Percentiles rank a stretch among this genome's conserved stretches.
phyloP scores from a whole-genome alignment of 805 yeast species.

The Kazachstania psychrophila region DNA sequence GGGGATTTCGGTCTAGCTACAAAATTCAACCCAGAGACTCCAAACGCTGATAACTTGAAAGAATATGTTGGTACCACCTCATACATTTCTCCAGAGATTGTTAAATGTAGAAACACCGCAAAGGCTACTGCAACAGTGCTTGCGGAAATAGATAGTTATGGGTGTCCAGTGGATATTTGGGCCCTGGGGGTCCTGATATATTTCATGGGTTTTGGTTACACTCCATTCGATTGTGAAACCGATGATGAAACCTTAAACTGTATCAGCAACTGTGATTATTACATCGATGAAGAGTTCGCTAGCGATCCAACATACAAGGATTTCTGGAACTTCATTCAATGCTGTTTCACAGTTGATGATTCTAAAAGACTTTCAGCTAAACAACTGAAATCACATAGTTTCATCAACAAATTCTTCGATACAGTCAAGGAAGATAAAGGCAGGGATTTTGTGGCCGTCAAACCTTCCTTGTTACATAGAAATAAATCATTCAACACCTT shows the following conservation, averaged over 20 bases:
- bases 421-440: background rate
- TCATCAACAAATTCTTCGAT: conserved; percentile 20
- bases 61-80: conserved; percentile 61
- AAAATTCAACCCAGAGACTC: conserved; percentile 32
- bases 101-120: conserved; percentile 30
- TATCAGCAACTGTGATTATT: conserved; percentile 47
- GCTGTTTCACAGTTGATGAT: conserved; percentile 44
- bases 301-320: conserved; percentile 37
- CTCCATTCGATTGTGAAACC: conserved; percentile 70
- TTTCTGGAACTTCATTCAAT: conserved; percentile 50
- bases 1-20: conserved; percentile 54
- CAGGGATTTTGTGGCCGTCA: background rate
- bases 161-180: conserved; percentile 61
- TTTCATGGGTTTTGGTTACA: conserved; percentile 62
- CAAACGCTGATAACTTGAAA: conserved; percentile 23
- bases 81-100: conserved; percentile 68
- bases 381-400: conserved; percentile 38
- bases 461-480: conserved; percentile 5
- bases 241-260: conserved; percentile 60
- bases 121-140: conserved; percentile 11
- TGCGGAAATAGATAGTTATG: conserved; percentile 33
- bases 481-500: conserved; percentile 16
- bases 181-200: conserved; percentile 66
- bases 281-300: conserved; percentile 51
- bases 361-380: conserved; percentile 38